phyloP scores from a whole-genome alignment of 148 eudicot species.

The Simmondsia chinensis region DNA sequence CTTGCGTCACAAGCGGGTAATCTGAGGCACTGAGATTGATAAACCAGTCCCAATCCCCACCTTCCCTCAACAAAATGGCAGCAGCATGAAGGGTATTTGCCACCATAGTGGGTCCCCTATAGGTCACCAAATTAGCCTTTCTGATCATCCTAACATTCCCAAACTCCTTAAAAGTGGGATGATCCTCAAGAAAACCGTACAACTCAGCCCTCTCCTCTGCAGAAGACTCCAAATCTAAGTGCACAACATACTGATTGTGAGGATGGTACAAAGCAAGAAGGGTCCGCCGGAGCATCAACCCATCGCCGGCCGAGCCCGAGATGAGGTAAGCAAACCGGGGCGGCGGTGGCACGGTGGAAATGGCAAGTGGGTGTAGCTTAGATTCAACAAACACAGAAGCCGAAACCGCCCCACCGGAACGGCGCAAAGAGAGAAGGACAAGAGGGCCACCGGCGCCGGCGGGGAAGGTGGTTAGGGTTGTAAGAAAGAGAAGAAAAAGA shows the following conservation, averaged over 20 bases:
- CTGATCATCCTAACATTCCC: constrained; percentile 66
- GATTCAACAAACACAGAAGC: constrained; percentile 60
- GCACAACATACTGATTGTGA: constrained; percentile 58
- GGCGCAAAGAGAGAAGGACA: constrained; percentile 20
- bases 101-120: constrained; percentile 91
- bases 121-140: constrained; percentile 83
- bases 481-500: constrained; percentile 47
- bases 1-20: constrained; percentile 92
- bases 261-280: constrained; percentile 76
- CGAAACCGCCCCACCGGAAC: constrained; percentile 12
- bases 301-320: constrained; percentile 77
- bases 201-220: constrained; percentile 41
- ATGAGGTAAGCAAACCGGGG: constrained; percentile 82
- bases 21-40: constrained; percentile 91
- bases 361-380: constrained; percentile 45
- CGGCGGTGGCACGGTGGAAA: constrained; percentile 34
- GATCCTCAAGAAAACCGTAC: constrained; percentile 25
- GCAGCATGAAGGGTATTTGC: constrained; percentile 91
- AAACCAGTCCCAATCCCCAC: constrained; percentile 95
- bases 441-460: constrained; percentile 20
- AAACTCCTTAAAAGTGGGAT: constrained; percentile 28
- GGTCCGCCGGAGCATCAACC: constrained; percentile 41
- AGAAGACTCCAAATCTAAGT: constrained; percentile 66
- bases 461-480: constrained; percentile 43
- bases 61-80: constrained; percentile 57